These are phyloP conservation scores for Penicillium olsonii DNA, from an alignment of 2,329 filamentous ascomycete genomes.

Conservation along the genomic window DNA sequence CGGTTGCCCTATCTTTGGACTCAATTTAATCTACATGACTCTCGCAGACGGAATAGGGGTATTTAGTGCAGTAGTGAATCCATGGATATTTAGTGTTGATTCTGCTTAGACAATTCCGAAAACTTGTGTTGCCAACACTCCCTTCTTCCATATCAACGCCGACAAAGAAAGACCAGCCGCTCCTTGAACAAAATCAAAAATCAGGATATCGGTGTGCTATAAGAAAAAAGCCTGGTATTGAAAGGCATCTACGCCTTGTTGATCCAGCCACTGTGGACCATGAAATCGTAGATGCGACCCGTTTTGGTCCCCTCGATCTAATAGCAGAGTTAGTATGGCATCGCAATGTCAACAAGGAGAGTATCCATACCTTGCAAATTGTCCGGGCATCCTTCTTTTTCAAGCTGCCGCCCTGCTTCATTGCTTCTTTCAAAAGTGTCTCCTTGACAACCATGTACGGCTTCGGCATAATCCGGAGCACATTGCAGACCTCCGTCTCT, in stretches of 20 bases:
- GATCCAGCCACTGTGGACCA: slow-evolving; percentile 90
- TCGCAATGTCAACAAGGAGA: not conserved
- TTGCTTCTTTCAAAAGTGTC: slow-evolving; percentile 82
- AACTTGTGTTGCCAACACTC: slow-evolving; percentile 15
- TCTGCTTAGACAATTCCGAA: not conserved
- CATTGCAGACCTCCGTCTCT: slow-evolving; percentile 82
- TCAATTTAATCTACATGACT: too few species aligned
- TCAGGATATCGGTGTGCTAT: slow-evolving; percentile 20
- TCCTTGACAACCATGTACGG: slow-evolving; percentile 95
- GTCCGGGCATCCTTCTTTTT: slow-evolving; percentile 95
- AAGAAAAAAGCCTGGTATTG: not conserved
- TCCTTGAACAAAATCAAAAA: slow-evolving; percentile 13
- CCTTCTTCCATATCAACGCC: slow-evolving; percentile 18
- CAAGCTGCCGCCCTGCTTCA: slow-evolving; percentile 81
- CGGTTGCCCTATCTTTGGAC: not conserved
- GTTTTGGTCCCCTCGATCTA: slow-evolving; percentile 82
- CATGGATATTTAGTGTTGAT: too few species aligned
- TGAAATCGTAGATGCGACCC: slow-evolving; percentile 87
- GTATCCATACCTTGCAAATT: slow-evolving; percentile 64
- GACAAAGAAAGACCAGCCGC: slow-evolving; percentile 13
- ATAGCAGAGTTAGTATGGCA: slow-evolving; percentile 5
- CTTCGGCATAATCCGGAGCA: slow-evolving; percentile 84
- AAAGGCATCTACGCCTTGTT: slow-evolving; percentile 66
- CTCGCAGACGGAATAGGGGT: not conserved
- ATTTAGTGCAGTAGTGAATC: slow-evolving; percentile 1